Conservation (phyloP, 1,284 basidiomycete genomes). For the Trichosporon sp. region DNA sequence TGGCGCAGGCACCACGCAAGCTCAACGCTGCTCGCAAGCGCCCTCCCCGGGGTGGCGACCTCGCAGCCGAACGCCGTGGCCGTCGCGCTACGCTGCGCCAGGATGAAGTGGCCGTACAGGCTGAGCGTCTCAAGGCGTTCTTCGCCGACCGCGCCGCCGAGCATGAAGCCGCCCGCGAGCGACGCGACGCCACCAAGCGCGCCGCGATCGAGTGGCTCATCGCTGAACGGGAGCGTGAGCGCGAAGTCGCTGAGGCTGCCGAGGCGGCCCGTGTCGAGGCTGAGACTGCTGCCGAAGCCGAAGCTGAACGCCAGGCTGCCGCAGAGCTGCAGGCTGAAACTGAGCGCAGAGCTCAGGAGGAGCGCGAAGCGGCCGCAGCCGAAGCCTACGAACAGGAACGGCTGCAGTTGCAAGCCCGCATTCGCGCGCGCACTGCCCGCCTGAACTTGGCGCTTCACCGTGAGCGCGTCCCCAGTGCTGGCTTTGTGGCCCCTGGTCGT, state of each 20-base stretch:
- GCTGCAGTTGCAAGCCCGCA: neutral
- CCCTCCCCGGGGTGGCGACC: neutral
- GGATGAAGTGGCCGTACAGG: neutral
- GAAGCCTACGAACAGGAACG: constrained; percentile 2
- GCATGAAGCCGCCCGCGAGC: neutral
- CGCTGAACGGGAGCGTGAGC: constrained; percentile 11
- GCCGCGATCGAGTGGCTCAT: constrained; percentile 6
- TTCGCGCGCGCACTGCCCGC: neutral
- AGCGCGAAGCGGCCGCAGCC: neutral
- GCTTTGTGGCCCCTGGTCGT: neutral
- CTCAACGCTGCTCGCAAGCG: neutral
- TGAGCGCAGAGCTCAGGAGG: neutral
- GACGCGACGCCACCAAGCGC: neutral
- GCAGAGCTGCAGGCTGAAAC: neutral
- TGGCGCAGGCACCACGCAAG: neutral
- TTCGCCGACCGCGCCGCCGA: neutral
- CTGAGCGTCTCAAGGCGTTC: neutral
- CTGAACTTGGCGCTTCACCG: neutral
- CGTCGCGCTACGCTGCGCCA: neutral
- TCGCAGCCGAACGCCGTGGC: neutral
- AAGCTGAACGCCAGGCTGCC: neutral
- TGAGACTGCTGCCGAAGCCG: constrained; percentile 8
- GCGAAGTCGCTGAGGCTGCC: constrained; percentile 14
- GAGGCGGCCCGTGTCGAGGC: constrained; percentile 19
- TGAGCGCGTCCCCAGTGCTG: neutral